Conservation (phyloP, 202 grass and related monocot genomes). For the Thinopyrum obtusiflorum region DNA sequence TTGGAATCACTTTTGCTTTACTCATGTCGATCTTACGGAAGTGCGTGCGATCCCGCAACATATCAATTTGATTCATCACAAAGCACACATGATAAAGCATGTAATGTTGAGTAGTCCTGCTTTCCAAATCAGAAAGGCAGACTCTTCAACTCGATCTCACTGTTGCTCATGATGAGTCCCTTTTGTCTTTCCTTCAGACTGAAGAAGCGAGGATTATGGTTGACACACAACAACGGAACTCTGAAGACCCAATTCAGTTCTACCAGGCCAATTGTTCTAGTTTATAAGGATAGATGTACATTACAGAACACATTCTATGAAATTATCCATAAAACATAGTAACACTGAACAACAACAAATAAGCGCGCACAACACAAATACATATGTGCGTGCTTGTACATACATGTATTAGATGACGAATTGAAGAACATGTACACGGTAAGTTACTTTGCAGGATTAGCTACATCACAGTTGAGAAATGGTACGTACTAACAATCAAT, state of each 20-base stretch:
- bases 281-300: background rate
- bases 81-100: background rate
- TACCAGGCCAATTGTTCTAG: background rate
- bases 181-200: background rate
- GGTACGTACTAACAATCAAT: background rate
- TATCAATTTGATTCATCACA: constrained; percentile 17
- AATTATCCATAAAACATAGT: background rate
- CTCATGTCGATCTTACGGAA: background rate
- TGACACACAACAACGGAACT: background rate
- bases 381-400: background rate
- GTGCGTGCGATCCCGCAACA: background rate
- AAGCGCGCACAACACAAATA: constrained; percentile 37
- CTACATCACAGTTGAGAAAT: constrained; percentile 16
- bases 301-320: background rate
- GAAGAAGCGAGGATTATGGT: background rate
- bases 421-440: background rate
- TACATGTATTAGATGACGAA: constrained; percentile 28
- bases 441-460: constrained; percentile 5
- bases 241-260: background rate
- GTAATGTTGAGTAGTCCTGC: background rate
- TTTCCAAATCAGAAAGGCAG: constrained; percentile 14
- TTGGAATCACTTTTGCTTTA: constrained; percentile 37
- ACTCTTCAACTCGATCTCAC: background rate
- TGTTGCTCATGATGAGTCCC: background rate
- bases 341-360: background rate